Conservation (phyloP, 441 rosid genomes). For the Populus hybrid region DNA sequence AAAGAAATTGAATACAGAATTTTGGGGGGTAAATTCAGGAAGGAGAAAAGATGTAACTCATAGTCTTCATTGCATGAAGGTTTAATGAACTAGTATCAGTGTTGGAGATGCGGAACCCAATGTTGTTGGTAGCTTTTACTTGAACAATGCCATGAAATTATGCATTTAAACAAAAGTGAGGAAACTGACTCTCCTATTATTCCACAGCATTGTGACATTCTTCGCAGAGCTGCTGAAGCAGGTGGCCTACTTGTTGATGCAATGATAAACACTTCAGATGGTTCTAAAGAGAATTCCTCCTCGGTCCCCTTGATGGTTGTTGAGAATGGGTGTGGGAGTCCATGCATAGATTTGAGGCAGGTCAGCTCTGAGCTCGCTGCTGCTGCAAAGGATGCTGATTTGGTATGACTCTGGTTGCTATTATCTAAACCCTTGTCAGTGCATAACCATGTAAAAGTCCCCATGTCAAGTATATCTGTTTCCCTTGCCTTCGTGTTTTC, state of each 20-base stretch:
- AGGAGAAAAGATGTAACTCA: not conserved
- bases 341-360: slow-evolving; percentile 95
- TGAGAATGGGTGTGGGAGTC: slow-evolving; percentile 99
- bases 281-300: slow-evolving; percentile 56
- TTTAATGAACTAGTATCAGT: not conserved
- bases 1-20: slow-evolving; percentile 8
- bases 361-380: slow-evolving; percentile 99
- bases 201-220: slow-evolving; percentile 86
- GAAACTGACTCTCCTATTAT: slow-evolving; percentile 26
- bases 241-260: slow-evolving; percentile 97
- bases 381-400: slow-evolving; percentile 89
- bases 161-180: not conserved
- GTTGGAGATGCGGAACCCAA: not conserved
- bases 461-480: not conserved
- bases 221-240: slow-evolving; percentile 94
- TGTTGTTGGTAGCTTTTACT: not conserved
- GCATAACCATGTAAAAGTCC: not conserved
- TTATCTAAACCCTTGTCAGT: slow-evolving; percentile 1
- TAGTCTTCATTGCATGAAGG: not conserved
- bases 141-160: not conserved
- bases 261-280: slow-evolving; percentile 61
- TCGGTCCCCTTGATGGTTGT: slow-evolving; percentile 95
- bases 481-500: not conserved
- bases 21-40: not conserved
- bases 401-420: slow-evolving; percentile 49